Conservation (phyloP, 768 basidiomycete species). For the Serendipita sp. region DNA sequence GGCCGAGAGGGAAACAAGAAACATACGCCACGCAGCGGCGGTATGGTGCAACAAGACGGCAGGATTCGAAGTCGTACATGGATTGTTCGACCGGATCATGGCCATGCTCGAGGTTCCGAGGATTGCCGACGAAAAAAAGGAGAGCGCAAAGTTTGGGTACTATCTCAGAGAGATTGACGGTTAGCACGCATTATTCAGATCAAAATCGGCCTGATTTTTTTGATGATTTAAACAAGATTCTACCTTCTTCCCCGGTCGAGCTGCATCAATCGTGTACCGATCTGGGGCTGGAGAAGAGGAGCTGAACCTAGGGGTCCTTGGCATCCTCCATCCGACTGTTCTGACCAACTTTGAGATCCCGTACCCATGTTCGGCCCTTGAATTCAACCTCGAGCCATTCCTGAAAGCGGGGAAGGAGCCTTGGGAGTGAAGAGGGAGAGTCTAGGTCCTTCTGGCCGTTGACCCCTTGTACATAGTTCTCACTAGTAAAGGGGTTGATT, state of each 20-base stretch:
- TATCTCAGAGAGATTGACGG: conserved; percentile 80
- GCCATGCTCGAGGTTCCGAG: conserved; percentile 84
- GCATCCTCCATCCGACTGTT: conserved; percentile 85
- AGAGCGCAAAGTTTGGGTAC: conserved; percentile 50
- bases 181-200: conserved; percentile 19
- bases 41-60: conserved; percentile 95
- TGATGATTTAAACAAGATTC: conserved; percentile 39
- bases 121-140: conserved; percentile 40
- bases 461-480: too few relatives aligned
- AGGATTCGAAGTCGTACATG: conserved; percentile 93
- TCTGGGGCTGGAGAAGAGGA: conserved; percentile 29
- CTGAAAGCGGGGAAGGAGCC: conserved; percentile 38
- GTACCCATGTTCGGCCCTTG: conserved; percentile 87
- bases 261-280: conserved; percentile 83
- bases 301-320: conserved; percentile 69
- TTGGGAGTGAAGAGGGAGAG: not conserved
- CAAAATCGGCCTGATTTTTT: not conserved
- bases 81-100: conserved; percentile 88
- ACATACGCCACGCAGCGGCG: conserved; percentile 74
- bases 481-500: too few relatives aligned
- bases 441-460: not conserved
- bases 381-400: conserved; percentile 93
- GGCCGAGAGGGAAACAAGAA: conserved; percentile 70
- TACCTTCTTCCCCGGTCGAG: conserved; percentile 89
- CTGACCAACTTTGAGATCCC: conserved; percentile 85